Evolutionary conservation across 108 stramenopile species (phyloP).

Genomic region (Cyclotella atomus): DNA sequence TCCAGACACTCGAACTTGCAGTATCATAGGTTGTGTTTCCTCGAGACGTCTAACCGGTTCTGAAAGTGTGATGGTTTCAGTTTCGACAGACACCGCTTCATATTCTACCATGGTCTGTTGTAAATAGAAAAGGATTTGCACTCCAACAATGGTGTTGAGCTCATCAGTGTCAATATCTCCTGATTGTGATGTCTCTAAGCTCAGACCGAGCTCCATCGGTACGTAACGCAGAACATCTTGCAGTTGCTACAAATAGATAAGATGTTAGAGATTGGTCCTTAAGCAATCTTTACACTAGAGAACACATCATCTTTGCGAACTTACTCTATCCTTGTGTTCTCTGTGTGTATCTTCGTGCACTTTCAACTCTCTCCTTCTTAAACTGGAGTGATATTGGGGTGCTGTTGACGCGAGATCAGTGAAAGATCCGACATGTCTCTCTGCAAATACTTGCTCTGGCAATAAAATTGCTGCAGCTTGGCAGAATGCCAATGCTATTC

Average conservation of each 20-base stretch:
- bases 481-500: not conserved
- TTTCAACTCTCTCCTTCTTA: not conserved
- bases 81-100: not conserved
- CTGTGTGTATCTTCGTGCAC: not conserved
- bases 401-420: not conserved
- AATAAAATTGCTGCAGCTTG: not conserved
- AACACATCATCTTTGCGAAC: not conserved
- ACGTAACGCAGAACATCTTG: conserved; percentile 6
- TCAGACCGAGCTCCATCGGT: not conserved
- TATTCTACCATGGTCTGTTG: not conserved
- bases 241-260: not conserved
- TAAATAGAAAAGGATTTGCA: not conserved
- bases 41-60: not conserved
- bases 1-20: conserved; percentile 5
- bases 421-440: too few relatives aligned
- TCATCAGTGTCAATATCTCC: conserved; percentile 7
- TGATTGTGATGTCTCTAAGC: conserved; percentile 1
- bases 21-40: not conserved
- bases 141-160: not conserved
- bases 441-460: not conserved
- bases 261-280: not conserved
- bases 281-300: not conserved
- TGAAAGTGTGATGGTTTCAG: not conserved
- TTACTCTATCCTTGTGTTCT: not conserved
- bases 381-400: not conserved